phyloP scores from a whole-genome alignment of 768 basidiomycete species.

The Leccinum longicurvipes region DNA sequence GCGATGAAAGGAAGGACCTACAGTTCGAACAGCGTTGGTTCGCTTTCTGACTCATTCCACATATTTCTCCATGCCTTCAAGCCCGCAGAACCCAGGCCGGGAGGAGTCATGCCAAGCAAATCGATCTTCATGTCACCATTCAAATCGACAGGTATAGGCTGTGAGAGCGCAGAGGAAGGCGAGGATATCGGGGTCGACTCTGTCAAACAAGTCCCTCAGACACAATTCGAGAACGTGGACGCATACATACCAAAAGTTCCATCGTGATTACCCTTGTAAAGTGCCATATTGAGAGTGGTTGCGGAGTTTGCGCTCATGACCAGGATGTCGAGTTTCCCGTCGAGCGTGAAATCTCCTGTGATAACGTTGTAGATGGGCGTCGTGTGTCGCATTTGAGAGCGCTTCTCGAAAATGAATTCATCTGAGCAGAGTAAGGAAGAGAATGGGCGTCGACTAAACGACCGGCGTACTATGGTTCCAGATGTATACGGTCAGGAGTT shows the following conservation, averaged over 20 bases:
- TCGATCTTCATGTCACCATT: constrained; percentile 90
- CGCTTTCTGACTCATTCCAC: constrained; percentile 58
- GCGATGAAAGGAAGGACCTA: constrained; percentile 34
- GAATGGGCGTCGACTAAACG: not conserved
- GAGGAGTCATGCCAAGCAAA: constrained; percentile 64
- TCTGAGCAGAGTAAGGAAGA: constrained; percentile 38
- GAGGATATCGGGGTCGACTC: constrained; percentile 43
- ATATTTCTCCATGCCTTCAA: constrained; percentile 79
- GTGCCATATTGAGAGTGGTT: constrained; percentile 56
- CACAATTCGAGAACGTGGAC: not conserved
- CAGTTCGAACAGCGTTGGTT: constrained; percentile 63
- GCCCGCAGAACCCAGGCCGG: constrained; percentile 32
- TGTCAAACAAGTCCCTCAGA: not conserved
- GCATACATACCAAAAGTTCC: constrained; percentile 62
- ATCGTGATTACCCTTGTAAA: constrained; percentile 63
- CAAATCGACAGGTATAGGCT: constrained; percentile 85
- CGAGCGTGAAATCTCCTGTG: constrained; percentile 91
- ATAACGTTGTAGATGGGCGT: constrained; percentile 72
- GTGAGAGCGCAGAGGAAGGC: constrained; percentile 63
- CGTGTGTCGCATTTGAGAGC: constrained; percentile 53
- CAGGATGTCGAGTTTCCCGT: constrained; percentile 86
- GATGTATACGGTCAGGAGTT: constrained; percentile 68
- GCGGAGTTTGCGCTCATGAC: constrained; percentile 69
- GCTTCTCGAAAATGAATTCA: constrained; percentile 51
- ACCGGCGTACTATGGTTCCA: constrained; percentile 78